Base-by-base conservation (phyloP, 768 basidiomycete species). In the Chlorophyllum brunneum region DNA sequence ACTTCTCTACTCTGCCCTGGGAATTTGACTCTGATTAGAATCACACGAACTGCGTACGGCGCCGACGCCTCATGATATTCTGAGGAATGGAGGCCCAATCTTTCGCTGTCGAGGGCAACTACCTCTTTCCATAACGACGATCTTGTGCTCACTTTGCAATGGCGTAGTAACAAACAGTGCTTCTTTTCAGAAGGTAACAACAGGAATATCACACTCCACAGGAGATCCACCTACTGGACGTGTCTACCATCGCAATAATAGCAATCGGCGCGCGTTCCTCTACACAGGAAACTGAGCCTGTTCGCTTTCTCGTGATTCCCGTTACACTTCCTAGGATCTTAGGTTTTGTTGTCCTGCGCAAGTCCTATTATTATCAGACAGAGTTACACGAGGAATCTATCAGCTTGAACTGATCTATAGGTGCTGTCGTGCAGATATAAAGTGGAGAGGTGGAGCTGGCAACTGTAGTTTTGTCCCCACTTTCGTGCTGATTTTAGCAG, bases 391-490 rank as follows among this genome's bases (percentile, higher is more conserved):
- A n/a, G n/a, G n/a, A n/a, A n/a, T n/a, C n/a, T n/a, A n/a, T n/a
- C n/a, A n/a, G n/a, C n/a, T n/a, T n/a, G 11, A 5, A n/a, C 34
- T 36, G 15, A 31, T 31, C 30, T 6, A 31, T 7, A 31, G 6
- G n/a, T n/a, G n/a, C 13, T 13, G 34, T 36, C 34, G 6, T 29
- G 16, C 41, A 44, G 42, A 27, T 52, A 52, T 44, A 52, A 44
- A 33, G 20, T 9, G 34, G 33, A 18, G 27, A 26, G 42, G 31
- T 26, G 23, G 24, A 44, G 42, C 8, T 44, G 42, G 27, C 16
- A 31, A n/a, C 38, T 29, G 18, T 30, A 24, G 24, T 16, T 38
- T n/a, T n/a, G n/a, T n/a, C n/a, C n/a, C n/a, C n/a, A n/a, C n/a
- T n/a, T n/a, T n/a, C n/a, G n/a, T n/a, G n/a, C n/a, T n/a, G n/a